Evolutionary conservation across 768 basidiomycete species (phyloP), one percentile per base, ranked within the genome.

Genomic region (Termitomyces sp.): DNA sequence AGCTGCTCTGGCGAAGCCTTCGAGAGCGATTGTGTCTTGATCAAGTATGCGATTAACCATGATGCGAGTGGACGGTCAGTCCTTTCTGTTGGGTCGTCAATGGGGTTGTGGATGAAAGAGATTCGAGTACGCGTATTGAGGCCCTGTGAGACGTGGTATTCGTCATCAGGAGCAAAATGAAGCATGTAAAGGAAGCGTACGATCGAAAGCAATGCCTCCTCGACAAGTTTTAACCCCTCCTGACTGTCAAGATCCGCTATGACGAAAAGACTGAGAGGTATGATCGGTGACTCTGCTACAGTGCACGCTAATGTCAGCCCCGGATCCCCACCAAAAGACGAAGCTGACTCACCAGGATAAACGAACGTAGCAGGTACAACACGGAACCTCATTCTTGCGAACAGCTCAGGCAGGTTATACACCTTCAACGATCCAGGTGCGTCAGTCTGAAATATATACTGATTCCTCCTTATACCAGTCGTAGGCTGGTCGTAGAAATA

Each of bases 401-500:
- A 82, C 2, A 90, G 63, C 11, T 86, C 84, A 0, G 80, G 79
- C 10, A 92, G 68, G 65, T 83, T 84, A 60, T 83, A 71, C 31
- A 92, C 74, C 32, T 76, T 77, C 11, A 91, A 69, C 42, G 76
- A 75, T 17, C 79, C 79, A 3, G 79, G 77, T 4, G 78, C 65
- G 14, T 74, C 74, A 8, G 77, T 68, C 0, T 88, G 85, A 67
- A 86, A 84, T 57, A 98, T 86, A 69, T 90, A 85, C 32, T 74
- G 77, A 72, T 94, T 98, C n/a, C 97, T 76, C 11, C 88, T 81
- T 59, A 80, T 76, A 46, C 79, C 79, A 0, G 92, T 86, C 0
- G 83, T 84, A 0, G 95, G 91, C 6, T 95, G 81, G 67, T 96
- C 93, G 69, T 96, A 98, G 76, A 98, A 98, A 74, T 91, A 94